Evolutionary conservation across 2,329 filamentous ascomycete species (phyloP), one percentile per base, ranked within the genome.

Genomic region (Pestalotiopsis sp.): DNA sequence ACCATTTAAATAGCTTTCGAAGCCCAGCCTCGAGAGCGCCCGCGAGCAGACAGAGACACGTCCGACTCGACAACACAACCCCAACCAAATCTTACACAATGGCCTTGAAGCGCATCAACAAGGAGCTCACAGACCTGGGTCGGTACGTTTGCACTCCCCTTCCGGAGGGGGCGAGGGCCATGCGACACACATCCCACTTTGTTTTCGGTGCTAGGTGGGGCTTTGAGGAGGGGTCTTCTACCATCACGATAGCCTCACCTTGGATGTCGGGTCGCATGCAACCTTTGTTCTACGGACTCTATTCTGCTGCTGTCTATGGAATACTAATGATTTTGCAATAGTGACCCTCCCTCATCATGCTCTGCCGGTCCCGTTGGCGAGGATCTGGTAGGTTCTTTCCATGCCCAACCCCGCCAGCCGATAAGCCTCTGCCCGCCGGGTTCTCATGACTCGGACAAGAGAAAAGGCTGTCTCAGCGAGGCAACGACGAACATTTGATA

Each of bases 261-360:
- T n/a, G n/a, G 23, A 20, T n/a, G 39, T 56, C 31, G 9, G 39
- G 17, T 31, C 25, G 14, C 67, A 13, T 52, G 13, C 27, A 58
- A 31, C 9, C 36, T 59, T 5, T 20, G 20, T 36, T 13, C 38
- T 39, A 36, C 7, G 2, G 65, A 67, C 73, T 76, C 7, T 7
- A 31, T 31, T 31, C 67, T 78, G 62, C 39, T 71, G 61, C 13
- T 62, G 61, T 70, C 20, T 56, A 69, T 69, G 61, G 66, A 36
- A 71, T 73, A 73, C 79, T 83, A 73, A 81, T 71, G 45, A 74
- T 57, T 69, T 64, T 70, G 4, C 67, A 70, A 72, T 77, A 98
- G 96, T 87, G 96, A 99, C 83, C 96, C 96, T 81, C 96, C 96
- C 80, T 98, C 96, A 70, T 98, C 95, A 76, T 99, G 96, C 91